Base-by-base conservation (phyloP, 2,329 filamentous ascomycete species). In the Macrophomina phaseolina region DNA sequence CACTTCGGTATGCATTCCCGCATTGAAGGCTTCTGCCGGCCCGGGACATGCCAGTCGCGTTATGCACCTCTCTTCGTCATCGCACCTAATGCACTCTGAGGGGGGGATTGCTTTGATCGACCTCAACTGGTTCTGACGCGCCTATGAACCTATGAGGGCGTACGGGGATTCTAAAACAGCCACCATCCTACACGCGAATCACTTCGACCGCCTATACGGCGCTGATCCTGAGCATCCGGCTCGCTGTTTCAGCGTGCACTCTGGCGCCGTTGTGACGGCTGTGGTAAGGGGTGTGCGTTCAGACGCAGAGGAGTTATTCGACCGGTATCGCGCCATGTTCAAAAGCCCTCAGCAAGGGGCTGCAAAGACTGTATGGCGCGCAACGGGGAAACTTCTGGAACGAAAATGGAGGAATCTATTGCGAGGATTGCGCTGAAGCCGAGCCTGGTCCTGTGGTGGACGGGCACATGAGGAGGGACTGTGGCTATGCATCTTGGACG, bases 31-130 rank as follows among this genome's bases (percentile, higher is more conserved):
- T 2, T 32, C 42, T 4, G 40, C 78, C 0, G 80, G 76, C 0
- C 73, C 79, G 0, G 70, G 72, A 0, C 83, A 81, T 66, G 72
- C 78, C 8, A 84, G 82, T 0, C 80, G 85, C 4, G 81, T 87
- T 1, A 76, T 88, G 55, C 74, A 73, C 1, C 72, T 87, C 3
- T 77, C 82, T 0, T 83, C 81, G 1, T 69, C 77, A 0, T 82
- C 71, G 1, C 85, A 87, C 68, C 48, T n/a, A 30, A 42, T 32
- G 9, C 58, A 62, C 11, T 8, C 45, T 23, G 30, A 36, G 77
- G 42, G 14, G n/a, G 42, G 38, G 45, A 49, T 62, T 8, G 58
- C 48, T 32, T 30, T 62, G 14, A 36, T 30, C 16, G 58, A 62
- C 30, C 42, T 62, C 5, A 14, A 28, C 8, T 62, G 42, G 42